These are phyloP conservation scores for Corylus avellana DNA, from an alignment of 306 rosid species.

Conservation along the genomic window DNA sequence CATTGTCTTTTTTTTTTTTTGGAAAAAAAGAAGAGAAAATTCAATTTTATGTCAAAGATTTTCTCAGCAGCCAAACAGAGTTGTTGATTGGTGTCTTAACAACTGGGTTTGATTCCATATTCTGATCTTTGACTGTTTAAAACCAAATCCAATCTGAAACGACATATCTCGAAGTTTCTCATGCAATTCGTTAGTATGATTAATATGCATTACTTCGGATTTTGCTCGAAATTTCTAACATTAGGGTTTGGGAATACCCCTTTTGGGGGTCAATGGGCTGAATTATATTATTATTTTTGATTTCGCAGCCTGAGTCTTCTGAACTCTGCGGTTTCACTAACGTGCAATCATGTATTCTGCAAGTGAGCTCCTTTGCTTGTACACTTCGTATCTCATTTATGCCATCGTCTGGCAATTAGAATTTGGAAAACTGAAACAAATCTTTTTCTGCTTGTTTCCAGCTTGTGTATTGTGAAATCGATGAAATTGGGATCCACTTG, in stretches of 20 bases:
- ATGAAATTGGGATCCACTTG: constrained; percentile 75
- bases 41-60: neutral
- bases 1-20: neutral
- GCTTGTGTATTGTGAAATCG: constrained; percentile 66
- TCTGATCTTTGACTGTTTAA: neutral
- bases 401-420: neutral
- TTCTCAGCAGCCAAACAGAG: constrained; percentile 7
- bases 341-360: constrained; percentile 95
- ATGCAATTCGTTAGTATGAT: neutral
- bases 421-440: neutral
- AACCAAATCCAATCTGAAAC: neutral
- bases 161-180: neutral
- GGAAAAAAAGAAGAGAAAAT: neutral
- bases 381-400: neutral
- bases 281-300: neutral
- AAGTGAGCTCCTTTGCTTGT: constrained; percentile 40
- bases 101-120: neutral
- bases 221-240: neutral
- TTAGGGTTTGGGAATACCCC: neutral
- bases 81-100: neutral
- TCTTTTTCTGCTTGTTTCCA: constrained; percentile 32
- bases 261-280: neutral
- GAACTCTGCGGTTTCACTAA: constrained; percentile 61
- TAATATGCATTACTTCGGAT: neutral
- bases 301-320: constrained; percentile 63